Percentiles rank a stretch among this genome's conserved stretches.
Conservation (phyloP, 1,284 basidiomycete genomes). For the Ceratobasidium sp. region DNA sequence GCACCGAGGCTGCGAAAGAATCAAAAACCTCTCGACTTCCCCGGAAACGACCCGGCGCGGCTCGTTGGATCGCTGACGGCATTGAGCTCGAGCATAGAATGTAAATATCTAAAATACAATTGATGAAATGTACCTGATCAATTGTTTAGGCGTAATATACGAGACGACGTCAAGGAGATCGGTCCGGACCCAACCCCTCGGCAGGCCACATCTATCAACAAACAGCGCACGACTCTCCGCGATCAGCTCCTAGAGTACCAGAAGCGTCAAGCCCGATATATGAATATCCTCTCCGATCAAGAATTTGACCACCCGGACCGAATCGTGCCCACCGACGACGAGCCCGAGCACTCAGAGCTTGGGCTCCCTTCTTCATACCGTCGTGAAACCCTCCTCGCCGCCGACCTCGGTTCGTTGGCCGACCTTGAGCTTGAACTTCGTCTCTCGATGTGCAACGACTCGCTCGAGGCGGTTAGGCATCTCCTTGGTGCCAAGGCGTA, state of each 20-base stretch:
- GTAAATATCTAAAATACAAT: too few species aligned
- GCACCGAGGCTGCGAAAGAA: not conserved
- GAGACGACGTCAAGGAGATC: not conserved
- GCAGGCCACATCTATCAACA: not conserved
- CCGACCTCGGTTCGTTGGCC: not conserved
- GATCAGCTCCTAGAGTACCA: not conserved
- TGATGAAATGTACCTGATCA: not conserved
- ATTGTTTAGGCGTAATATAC: not conserved
- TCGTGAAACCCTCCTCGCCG: not conserved
- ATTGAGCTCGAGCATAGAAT: constrained; percentile 31
- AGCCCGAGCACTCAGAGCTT: constrained; percentile 27
- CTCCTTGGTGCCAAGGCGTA: not conserved
- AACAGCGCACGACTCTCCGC: not conserved
- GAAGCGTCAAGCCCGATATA: not conserved
- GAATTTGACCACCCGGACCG: constrained; percentile 17
- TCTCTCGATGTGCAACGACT: not conserved
- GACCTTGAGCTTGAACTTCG: not conserved
- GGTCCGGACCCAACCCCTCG: not conserved
- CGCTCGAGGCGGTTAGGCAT: not conserved
- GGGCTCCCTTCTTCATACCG: constrained; percentile 13
- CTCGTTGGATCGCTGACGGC: constrained; percentile 12
- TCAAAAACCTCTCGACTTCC: not conserved
- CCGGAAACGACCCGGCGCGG: constrained; percentile 5
- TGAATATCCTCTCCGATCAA: not conserved
- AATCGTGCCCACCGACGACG: not conserved